These are phyloP conservation scores for Wallacemonas sp. DNA, from an alignment of 208 protist species.

Conservation along the genomic window DNA sequence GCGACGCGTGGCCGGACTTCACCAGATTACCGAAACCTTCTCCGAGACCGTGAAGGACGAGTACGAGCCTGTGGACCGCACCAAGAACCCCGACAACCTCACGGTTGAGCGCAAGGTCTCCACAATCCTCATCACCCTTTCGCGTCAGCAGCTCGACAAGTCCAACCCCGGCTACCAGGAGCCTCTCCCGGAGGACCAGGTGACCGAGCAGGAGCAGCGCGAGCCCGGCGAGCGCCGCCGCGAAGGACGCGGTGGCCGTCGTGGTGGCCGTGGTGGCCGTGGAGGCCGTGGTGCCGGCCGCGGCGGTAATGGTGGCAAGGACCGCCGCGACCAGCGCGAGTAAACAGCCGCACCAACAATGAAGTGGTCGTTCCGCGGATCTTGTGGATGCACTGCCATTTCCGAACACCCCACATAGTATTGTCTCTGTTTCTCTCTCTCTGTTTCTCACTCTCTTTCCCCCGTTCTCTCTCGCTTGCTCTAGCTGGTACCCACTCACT, in stretches of 20 bases:
- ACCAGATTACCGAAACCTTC: conserved; percentile 90
- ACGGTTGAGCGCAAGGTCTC: conserved; percentile 85
- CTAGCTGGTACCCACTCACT: no score
- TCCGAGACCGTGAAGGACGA: conserved; percentile 85
- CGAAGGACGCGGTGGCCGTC: conserved; percentile 32
- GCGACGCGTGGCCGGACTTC: conserved; percentile 86
- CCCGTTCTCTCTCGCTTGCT: no score
- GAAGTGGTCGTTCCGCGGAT: no score
- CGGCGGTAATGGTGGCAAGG: conserved; percentile 32
- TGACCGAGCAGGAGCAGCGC: conserved; percentile 82
- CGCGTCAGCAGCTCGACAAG: conserved; percentile 80
- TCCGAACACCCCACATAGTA: background rate
- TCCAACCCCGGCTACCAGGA: conserved; percentile 90
- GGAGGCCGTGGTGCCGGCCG: conserved; percentile 34
- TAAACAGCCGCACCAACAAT: background rate
- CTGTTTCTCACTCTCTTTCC: background rate
- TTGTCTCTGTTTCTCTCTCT: conserved; percentile 8
- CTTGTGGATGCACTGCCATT: no score
- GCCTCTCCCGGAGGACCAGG: conserved; percentile 86
- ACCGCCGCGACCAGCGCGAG: conserved; percentile 39
- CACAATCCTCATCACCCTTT: conserved; percentile 90
- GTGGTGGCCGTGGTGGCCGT: conserved; percentile 36
- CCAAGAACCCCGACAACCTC: conserved; percentile 67
- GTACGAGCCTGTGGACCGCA: conserved; percentile 86
- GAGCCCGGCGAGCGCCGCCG: conserved; percentile 27